Conservation (phyloP, 1,284 basidiomycete genomes). For the Cryptococcus hybrid region DNA sequence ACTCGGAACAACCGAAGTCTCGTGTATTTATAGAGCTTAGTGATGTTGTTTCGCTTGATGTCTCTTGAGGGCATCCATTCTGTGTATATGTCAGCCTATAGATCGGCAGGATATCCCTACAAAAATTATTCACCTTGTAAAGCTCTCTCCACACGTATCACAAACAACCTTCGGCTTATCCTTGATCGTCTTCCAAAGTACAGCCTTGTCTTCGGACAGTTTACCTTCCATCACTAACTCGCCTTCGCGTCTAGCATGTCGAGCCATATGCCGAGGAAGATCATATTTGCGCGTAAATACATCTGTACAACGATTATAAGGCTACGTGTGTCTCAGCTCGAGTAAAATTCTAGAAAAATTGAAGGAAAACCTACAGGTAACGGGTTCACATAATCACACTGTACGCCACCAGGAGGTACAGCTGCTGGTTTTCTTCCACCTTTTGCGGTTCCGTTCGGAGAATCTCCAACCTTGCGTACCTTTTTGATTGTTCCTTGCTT, state of each 20-base stretch:
- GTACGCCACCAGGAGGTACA: constrained; percentile 27
- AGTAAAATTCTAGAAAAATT: not conserved
- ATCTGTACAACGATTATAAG: constrained; percentile 46
- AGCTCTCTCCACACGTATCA: constrained; percentile 39
- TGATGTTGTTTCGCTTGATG: constrained; percentile 47
- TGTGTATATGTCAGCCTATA: constrained; percentile 2
- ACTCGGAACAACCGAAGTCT: too few species aligned
- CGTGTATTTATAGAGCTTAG: not conserved
- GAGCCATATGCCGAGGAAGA: constrained; percentile 47
- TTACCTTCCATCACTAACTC: constrained; percentile 46
- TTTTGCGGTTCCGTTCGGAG: constrained; percentile 10
- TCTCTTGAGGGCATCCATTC: constrained; percentile 47
- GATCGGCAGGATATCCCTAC: not conserved
- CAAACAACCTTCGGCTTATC: constrained; percentile 45
- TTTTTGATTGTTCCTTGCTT: constrained; percentile 19
- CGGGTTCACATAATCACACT: constrained; percentile 47
- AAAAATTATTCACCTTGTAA: constrained; percentile 33
- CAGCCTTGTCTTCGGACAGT: constrained; percentile 42
- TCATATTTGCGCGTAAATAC: constrained; percentile 49
- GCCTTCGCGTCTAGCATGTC: constrained; percentile 45
- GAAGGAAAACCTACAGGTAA: constrained; percentile 30
- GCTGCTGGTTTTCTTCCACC: constrained; percentile 9
- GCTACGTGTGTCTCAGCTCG: constrained; percentile 16
- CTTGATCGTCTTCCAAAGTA: constrained; percentile 44
- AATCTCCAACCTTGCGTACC: constrained; percentile 18